Evolutionary conservation across 352 stramenopile species (phyloP), one percentile per base, ranked within the genome.

Genomic region (Globisporangium iwayamae): DNA sequence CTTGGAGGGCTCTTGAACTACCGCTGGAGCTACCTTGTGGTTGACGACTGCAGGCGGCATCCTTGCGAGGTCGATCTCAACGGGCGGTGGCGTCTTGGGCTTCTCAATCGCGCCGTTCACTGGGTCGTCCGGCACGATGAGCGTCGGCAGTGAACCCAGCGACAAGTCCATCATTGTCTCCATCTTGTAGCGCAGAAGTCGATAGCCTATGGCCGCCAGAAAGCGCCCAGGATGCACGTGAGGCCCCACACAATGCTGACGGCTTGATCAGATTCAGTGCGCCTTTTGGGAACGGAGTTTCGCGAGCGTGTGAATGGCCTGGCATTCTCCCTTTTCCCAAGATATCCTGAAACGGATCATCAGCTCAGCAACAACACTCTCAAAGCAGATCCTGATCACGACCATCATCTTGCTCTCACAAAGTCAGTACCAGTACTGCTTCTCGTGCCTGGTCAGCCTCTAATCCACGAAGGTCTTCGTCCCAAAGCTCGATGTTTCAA

Each of bases 71-170:
- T 67, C 56, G 38, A 65, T 69, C 48, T 73, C 53, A 36, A 85
- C 67, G 4, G 76, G 74, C 20, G 72, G 74, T 10, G 75, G 78
- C 6, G 83, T 88, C 72, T 78, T 75, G 46, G 78, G 80, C n/a
- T 77, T 75, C 70, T 90, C 80, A 45, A 91, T 91, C 18, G 63
- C 75, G 13, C 83, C 83, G 10, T 71, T 85, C 56, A 83, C 62
- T 4, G 83, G 83, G 48, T 91, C 83, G 53, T 90, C 80, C 2
- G 83, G 83, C 30, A 91, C 83, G 22, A 90, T 84, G 32, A 91
- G 74, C 60, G 80, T 87, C 22, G 83, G 80, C 38, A 90, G 36
- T 22, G 73, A 76, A 18, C 73, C 73, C 8, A 81, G 63, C 52
- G 71, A 70, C 7, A 69, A 38, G 51, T 72, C 67, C 20, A 70